A percentile compares a stretch with the other conserved stretches of the same genome.
Evolutionary conservation across 805 yeast species (phyloP).

Genomic region (Ogataea zsoltii): DNA sequence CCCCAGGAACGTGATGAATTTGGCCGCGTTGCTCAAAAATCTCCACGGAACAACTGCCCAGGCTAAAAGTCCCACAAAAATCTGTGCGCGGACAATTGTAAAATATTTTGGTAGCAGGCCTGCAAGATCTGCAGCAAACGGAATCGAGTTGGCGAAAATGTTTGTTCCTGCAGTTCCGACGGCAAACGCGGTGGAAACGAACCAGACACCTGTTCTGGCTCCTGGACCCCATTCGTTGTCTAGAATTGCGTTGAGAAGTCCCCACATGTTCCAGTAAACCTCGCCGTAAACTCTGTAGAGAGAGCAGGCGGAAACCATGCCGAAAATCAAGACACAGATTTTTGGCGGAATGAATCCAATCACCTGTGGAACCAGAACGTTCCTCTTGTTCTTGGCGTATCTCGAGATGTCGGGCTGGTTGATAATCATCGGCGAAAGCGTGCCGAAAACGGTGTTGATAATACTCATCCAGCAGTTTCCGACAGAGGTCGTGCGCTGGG

Average conservation of each 20-base stretch:
- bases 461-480: constrained; percentile 21
- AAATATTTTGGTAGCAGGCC: constrained; percentile 30
- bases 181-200: constrained; percentile 18
- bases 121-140: constrained; percentile 28
- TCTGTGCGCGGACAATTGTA: constrained; percentile 26
- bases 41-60: constrained; percentile 28
- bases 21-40: constrained; percentile 19
- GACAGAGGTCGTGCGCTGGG: constrained; percentile 3
- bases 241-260: constrained; percentile 25
- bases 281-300: constrained; percentile 19
- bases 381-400: constrained; percentile 19
- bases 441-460: constrained; percentile 25
- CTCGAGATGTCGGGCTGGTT: constrained; percentile 28
- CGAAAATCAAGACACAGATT: constrained; percentile 16
- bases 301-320: constrained; percentile 20
- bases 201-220: constrained; percentile 29
- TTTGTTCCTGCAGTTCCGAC: constrained; percentile 32
- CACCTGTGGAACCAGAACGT: constrained; percentile 18
- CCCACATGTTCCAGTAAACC: constrained; percentile 34
- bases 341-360: constrained; percentile 21
- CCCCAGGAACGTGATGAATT: constrained; percentile 23
- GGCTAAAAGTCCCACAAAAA: constrained; percentile 18
- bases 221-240: constrained; percentile 30
- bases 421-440: constrained; percentile 28
- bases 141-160: constrained; percentile 28